Evolutionary conservation across 1,284 basidiomycete species (phyloP), one percentile per base, ranked within the genome.

Genomic region (Cutaneotrichosporon cavernicola): DNA sequence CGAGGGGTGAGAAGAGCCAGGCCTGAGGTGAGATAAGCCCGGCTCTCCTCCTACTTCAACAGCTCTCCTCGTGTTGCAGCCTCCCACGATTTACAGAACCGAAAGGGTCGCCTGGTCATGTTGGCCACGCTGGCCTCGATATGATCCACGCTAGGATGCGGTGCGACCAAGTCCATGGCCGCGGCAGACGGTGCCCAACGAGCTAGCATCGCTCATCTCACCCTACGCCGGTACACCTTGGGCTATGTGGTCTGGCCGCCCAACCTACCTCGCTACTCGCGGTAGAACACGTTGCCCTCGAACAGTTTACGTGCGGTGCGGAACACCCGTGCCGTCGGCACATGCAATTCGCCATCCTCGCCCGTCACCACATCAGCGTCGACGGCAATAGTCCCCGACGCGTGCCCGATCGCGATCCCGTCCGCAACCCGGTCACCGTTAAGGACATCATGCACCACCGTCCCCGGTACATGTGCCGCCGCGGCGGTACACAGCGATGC

Each of bases 401-500:
- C 87, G 77, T 90, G 89, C 56, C 82, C 82, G 47, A 90, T 86
- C 58, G 82, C 81, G 10, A 86, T 74, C 49, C 84, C 72, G 30
- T 68, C 70, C 5, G 43, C 32, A 21, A 36, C 57, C 2, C 16
- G 21, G 16, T 21, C 38, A 10, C 26, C 56, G 10, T 21, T 13
- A 55, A 53, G 50, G 86, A 85, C 32, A 81, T 73, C 80, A 83
- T 84, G 16, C 5, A 85, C 84, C 9, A 89, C 63, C 0, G 87
- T 86, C 0, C 83, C 84, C 11, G 81, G 69, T 6, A 87, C 78
- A 51, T 83, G 82, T 0, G 85, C 82, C 0, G 88, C 88, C 5
- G 88, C 88, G 0, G 88, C 89, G 4, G 88, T 82, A 69, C 88
- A 89, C 16, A 90, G 81, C 0, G 86, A 88, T 1, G 89, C 85